Base-by-base conservation (phyloP, 768 basidiomycete species). In the Coprinopsis strossmayeri region DNA sequence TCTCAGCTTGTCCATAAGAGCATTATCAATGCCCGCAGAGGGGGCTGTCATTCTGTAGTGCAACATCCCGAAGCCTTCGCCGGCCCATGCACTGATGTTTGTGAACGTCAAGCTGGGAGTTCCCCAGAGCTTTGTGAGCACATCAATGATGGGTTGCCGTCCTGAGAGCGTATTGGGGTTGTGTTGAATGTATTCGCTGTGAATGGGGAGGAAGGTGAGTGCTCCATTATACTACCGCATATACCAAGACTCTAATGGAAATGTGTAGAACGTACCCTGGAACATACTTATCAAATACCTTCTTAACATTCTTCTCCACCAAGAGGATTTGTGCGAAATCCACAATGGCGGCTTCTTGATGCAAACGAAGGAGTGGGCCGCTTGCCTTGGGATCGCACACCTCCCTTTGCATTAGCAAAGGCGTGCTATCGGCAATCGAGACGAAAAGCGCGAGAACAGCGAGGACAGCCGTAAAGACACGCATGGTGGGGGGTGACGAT, bases 181-280 rank as follows among this genome's bases (percentile, higher is more conserved):
- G 45, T 51, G 50, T 34, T 51, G 50, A 18, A 46, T 51, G 45
- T 51, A 51, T n/a, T 45, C 45, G 15, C 50, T 51, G n/a, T n/a
- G n/a, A n/a, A 26, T 11, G 7, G 37, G 4, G n/a, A 13, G 26
- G 15, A 32, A 18, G n/a, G n/a, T n/a, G n/a, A n/a, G n/a, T n/a
- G n/a, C n/a, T n/a, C 20, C 17, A 25, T 7, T 20, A 25, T 32
- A 9, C 7, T 9, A 17, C 17, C 40, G 9, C 21, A 12, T 12
- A 21, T 20, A 26, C 10, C 24, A 42, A 18, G 18, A 23, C 20
- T 5, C 37, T 7, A 7, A 38, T 38, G 7, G 21, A 21, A 17
- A 25, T 25, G 24, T 26, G 18, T 9, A 30, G 7, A 9, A 38
- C 45, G 20, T 28, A 51, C 50, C 50, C 50, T 12, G 50, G 43